Percentiles rank a stretch among this genome's conserved stretches.
Evolutionary conservation across 306 rosid species (phyloP).

Genomic region (Spatholobus suberectus): DNA sequence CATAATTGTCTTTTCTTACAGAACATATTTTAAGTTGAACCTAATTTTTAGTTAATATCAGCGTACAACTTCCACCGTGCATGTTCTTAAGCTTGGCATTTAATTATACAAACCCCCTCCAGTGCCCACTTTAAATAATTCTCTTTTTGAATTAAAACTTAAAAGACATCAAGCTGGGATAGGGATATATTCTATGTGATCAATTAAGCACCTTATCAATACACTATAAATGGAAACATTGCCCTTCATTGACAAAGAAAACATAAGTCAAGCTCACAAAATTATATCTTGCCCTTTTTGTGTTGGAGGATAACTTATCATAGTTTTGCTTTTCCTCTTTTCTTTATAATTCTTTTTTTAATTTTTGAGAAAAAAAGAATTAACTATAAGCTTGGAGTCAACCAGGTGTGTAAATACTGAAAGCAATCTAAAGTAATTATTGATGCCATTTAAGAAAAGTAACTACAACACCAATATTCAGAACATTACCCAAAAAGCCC

Average conservation of each 20-base stretch:
- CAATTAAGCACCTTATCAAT: constrained; percentile 1
- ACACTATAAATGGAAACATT: background rate
- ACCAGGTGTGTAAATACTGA: background rate
- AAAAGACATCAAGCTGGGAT: background rate
- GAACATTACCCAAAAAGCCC: background rate
- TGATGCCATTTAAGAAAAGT: background rate
- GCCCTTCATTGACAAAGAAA: background rate
- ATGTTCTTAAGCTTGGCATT: background rate
- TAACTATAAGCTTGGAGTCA: background rate
- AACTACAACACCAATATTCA: background rate
- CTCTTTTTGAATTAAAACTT: background rate
- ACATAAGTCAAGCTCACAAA: background rate
- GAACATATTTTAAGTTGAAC: constrained; percentile 9
- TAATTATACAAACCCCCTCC: background rate
- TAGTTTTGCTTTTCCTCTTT: background rate
- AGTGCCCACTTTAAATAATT: background rate
- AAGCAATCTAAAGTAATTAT: background rate
- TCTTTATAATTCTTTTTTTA: background rate
- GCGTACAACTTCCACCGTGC: background rate
- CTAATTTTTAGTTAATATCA: background rate
- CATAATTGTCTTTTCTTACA: background rate
- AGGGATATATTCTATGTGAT: background rate
- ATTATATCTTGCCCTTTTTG: background rate
- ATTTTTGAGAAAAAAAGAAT: background rate
- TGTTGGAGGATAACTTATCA: constrained; percentile 9